Evolutionary conservation across 306 rosid genomes (phyloP).

Genomic region (Vachellia pachyceras): DNA sequence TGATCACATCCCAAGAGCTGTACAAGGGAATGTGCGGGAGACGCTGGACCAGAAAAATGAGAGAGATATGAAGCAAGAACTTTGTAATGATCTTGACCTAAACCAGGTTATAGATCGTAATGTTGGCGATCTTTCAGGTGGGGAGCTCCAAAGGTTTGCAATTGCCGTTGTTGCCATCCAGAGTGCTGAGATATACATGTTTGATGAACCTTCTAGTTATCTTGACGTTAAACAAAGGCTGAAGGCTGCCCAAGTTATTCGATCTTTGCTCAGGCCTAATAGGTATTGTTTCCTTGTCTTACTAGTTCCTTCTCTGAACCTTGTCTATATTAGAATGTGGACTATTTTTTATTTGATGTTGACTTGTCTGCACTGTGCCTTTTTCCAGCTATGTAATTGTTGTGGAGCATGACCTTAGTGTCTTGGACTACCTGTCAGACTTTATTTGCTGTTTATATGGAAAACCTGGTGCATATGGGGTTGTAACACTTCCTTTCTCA

Average conservation of each 20-base stretch:
- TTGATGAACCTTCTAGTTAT: constrained; percentile 97
- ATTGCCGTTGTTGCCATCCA: constrained; percentile 97
- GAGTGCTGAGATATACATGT: constrained; percentile 96
- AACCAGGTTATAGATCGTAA: constrained; percentile 96
- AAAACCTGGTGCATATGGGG: constrained; percentile 99
- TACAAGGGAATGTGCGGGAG: constrained; percentile 97
- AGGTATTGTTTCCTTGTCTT: constrained; percentile 56
- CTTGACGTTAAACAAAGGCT: constrained; percentile 98
- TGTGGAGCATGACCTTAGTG: constrained; percentile 99
- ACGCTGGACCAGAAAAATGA: constrained; percentile 89
- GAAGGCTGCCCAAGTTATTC: constrained; percentile 93
- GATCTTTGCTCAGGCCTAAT: constrained; percentile 89
- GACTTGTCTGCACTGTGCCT: constrained; percentile 35
- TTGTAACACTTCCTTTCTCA: constrained; percentile 98
- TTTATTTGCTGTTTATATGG: constrained; percentile 98
- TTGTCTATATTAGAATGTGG: constrained; percentile 4
- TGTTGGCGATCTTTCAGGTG: constrained; percentile 97
- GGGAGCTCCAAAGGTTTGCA: constrained; percentile 99
- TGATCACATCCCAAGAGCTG: constrained; percentile 97
- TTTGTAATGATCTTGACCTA: constrained; percentile 84
- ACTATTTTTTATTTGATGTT: constrained; percentile 18
- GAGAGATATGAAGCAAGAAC: constrained; percentile 70
- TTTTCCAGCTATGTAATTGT: constrained; percentile 93
- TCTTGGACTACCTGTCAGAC: constrained; percentile 97
- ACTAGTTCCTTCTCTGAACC: not conserved